Evolutionary conservation across 495 filamentous ascomycete genomes (phyloP), one percentile per base, ranked within the genome.

Genomic region (Neurospora sp.): DNA sequence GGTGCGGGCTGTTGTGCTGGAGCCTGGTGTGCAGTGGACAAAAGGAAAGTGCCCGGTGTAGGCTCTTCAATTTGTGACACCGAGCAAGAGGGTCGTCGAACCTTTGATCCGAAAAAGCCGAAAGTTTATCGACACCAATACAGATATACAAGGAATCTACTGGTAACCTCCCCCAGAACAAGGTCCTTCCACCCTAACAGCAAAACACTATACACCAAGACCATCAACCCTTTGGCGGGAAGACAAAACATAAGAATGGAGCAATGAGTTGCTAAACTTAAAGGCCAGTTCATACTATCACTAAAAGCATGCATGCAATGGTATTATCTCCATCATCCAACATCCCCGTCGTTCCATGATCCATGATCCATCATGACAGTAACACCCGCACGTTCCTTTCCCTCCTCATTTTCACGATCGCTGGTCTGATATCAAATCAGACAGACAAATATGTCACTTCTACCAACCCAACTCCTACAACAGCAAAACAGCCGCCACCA

Each of bases 401-500:
- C 48, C 53, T 61, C 14, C 2, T 35, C 53, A 18, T 31, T 61
- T 31, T 18, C 3, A 31, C 12, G 6, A 61, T 35, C 12, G 35
- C 27, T 3, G 22, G 27, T 61, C 53, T 31, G 8, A 31, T 61
- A 31, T 61, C 53, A 18, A 35, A 61, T 61, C 27, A 61, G 27
- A 61, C 53, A n/a, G 31, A 6, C 35, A 37, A 37, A 37, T 1
- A 37, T 37, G 35, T 6, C 35, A 37, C 35, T 37, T 37, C 35
- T 37, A 37, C 35, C 35, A 37, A 37, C 4, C 35, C 35, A 37
- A 37, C 35, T 7, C 35, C 35, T 61, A 61, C 14, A 61, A 35
- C 53, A 61, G 7, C 27, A 61, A 31, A 18, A 31, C 44, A 39
- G 74, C 74, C 66, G 69, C 38, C 71, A 68, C 73, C 74, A 12